Evolutionary conservation across 1,284 basidiomycete species (phyloP), one percentile per base, ranked within the genome.

Genomic region (Vanrija pseudolonga): DNA sequence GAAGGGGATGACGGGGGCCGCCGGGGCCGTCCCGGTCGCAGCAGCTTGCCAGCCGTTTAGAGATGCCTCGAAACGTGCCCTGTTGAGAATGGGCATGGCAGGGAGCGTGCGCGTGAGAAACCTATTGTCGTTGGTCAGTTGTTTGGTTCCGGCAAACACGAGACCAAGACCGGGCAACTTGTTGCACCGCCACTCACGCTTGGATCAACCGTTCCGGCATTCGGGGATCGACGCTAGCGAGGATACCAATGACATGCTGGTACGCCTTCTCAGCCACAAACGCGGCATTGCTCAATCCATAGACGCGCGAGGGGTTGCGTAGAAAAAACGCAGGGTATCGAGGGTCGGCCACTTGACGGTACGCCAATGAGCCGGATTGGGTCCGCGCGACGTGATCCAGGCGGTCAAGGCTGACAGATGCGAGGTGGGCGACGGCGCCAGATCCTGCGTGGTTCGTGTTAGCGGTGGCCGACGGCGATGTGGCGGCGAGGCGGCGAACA

Each of bases 61-160:
- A 6, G 55, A 56, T 2, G 57, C 60, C 23, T 61, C 57, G n/a
- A 65, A 53, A 11, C 66, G 62, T 6, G 43, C 49, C 1, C 48
- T 46, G 44, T 67, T 67, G 46, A 67, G 39, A 28, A 67, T 55
- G 2, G 66, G 66, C 15, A 65, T 22, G 12, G 61, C 62, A 0
- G 64, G 62, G 0, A 63, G 57, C 3, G 60, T 57, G 20, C 55
- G 49, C 7, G 50, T 56, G 28, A 64, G 28, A 37, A 61, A 65
- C 11, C 63, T 65, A 45, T 3, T n/a, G 19, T 20, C 32, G 32
- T 32, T 32, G 32, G 32, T 32, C 32, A 32, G 32, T 32, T 32
- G 32, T 32, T 32, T 32, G 32, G 32, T 32, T 32, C 14, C 12
- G 38, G n/a, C n/a, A n/a, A 47, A 23, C 44, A 17, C 26, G n/a